Percentiles rank a stretch among this genome's conserved stretches.
These are phyloP conservation scores for Phytophthora ohioensis DNA, from an alignment of 352 stramenopile species.

Conservation along the genomic window DNA sequence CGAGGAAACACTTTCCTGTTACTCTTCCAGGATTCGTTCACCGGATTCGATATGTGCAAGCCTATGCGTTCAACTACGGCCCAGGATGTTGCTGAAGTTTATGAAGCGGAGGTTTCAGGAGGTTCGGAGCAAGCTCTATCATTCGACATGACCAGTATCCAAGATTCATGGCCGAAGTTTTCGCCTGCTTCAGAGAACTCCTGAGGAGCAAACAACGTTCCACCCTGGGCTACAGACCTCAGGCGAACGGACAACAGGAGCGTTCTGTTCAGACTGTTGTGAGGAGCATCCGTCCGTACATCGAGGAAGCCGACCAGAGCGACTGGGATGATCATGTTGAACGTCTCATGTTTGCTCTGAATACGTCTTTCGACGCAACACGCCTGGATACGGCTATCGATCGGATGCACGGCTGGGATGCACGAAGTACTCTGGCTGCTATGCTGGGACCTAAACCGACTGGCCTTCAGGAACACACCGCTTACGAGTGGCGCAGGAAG, in stretches of 20 bases:
- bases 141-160: background rate
- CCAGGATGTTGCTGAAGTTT: background rate
- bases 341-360: too few relatives aligned
- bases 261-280: background rate
- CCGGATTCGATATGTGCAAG: background rate
- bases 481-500: constrained; percentile 14
- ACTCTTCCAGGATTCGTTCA: background rate
- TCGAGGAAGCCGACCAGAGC: background rate
- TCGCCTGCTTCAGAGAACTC: background rate
- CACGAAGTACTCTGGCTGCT: background rate
- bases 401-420: background rate
- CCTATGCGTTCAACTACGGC: background rate
- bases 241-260: background rate
- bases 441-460: constrained; percentile 6
- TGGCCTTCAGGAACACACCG: background rate
- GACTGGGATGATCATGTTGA: constrained; percentile 10
- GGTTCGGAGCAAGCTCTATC: background rate
- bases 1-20: background rate
- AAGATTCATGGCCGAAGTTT: background rate
- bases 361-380: too few relatives aligned
- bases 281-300: background rate
- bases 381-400: too few relatives aligned
- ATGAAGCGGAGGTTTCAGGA: background rate
- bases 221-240: background rate
- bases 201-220: background rate